Base-by-base conservation (phyloP, 2,329 filamentous ascomycete species). In the Davidsoniella virescens region DNA sequence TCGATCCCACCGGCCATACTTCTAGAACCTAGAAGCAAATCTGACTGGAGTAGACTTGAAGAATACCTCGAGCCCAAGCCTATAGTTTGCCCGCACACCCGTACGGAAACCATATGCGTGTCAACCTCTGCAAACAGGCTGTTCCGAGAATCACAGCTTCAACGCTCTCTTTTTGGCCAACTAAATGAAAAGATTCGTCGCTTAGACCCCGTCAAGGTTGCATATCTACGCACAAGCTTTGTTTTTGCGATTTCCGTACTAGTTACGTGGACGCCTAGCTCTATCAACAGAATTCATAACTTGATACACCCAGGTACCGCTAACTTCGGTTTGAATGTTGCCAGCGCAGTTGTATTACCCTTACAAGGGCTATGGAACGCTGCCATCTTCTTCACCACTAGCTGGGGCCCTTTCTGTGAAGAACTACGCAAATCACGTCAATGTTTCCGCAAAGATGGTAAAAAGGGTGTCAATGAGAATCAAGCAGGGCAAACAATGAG, bases 301-400 rank as follows among this genome's bases (percentile, higher is more conserved):
- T 71, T 87, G 55, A 64, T 78, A 6, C 64, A 73, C 47, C 73
- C 75, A 0, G 60, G 69, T 10, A 57, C 65, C 7, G 68, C 71
- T 26, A 73, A 70, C 52, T 88, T 78, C 60, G 73, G 71, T 9
- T 74, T 87, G 47, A 82, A 84, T 59, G 72, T 86, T 47, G 73
- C 76, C 1, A 79, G 80, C 5, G 79, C 81, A 2, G 70, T 84
- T 1, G 84, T 88, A 0, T 68, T 90, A 3, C 84, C 85, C 0
- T 68, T 87, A 1, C 85, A 90, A 61, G 85, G 85, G 0, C 74
- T 87, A 29, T 88, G 84, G 83, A 90, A 90, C 59, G 75, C 78
- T 26, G 66, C 85, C 48, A 85, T 92, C 51, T 90, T 87, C 64
- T 75, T 83, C 53, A 73, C 74, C 4, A 84, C 82, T 1, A 84